These are phyloP conservation scores for Venturia nashicola DNA, from an alignment of 2,329 filamentous ascomycete genomes.

Conservation along the genomic window DNA sequence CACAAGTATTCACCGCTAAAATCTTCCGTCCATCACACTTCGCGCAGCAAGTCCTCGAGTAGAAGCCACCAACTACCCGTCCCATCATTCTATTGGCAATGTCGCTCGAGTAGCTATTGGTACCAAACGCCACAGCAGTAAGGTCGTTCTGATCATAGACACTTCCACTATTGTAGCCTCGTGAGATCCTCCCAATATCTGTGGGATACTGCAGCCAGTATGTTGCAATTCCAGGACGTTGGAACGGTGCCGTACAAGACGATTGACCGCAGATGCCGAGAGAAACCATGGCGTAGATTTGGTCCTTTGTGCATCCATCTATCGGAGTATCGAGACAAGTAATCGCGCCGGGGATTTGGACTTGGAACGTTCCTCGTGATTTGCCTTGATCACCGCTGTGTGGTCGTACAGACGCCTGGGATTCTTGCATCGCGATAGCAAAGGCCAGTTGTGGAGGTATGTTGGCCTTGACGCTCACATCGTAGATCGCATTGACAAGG, in stretches of 20 bases:
- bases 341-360: not conserved
- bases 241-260: not conserved
- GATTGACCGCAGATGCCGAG: not conserved
- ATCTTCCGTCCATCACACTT: not conserved
- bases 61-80: not conserved
- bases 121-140: not conserved
- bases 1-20: not conserved
- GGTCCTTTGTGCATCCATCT: not conserved
- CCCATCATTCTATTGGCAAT: conserved; percentile 1
- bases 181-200: not conserved
- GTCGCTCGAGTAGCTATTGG: not conserved
- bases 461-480: not conserved
- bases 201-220: not conserved
- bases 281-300: not conserved
- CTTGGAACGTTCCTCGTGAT: not conserved
- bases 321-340: not conserved
- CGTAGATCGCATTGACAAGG: not conserved
- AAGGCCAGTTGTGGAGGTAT: not conserved
- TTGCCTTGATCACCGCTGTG: not conserved
- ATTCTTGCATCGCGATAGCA: not conserved
- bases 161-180: not conserved
- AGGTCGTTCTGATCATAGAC: not conserved
- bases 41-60: not conserved
- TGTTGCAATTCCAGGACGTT: not conserved
- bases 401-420: not conserved